These are phyloP conservation scores for Geotrichum fermentans DNA, from an alignment of 1,139 yeast genomes.

Conservation along the genomic window DNA sequence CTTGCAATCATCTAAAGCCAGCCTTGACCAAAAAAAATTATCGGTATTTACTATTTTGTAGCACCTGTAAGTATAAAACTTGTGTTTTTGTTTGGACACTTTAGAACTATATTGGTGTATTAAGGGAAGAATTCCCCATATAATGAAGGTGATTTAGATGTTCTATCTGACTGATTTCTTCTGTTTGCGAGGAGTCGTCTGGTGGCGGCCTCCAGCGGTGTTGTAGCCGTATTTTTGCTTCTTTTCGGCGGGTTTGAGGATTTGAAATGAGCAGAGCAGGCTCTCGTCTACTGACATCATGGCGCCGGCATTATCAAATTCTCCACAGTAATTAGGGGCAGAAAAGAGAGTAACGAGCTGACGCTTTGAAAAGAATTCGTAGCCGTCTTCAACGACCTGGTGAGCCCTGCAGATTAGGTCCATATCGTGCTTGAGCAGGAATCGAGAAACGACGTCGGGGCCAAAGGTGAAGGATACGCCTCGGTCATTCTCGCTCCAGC, in stretches of 20 bases:
- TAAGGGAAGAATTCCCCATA: background rate
- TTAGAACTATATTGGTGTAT: too few species aligned
- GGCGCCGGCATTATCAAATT: slow-evolving; percentile 97
- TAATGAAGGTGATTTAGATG: background rate
- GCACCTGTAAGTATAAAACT: too few species aligned
- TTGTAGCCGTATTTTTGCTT: slow-evolving; percentile 65
- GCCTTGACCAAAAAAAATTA: too few species aligned
- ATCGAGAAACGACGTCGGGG: slow-evolving; percentile 92
- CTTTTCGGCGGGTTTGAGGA: slow-evolving; percentile 95
- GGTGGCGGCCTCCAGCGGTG: slow-evolving; percentile 14
- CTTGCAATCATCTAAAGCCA: too few species aligned
- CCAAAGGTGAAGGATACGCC: slow-evolving; percentile 97
- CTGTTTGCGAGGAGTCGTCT: slow-evolving; percentile 15
- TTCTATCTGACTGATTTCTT: slow-evolving; percentile 10
- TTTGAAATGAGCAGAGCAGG: slow-evolving; percentile 93
- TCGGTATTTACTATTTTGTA: too few species aligned
- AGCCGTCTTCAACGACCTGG: slow-evolving; percentile 98
- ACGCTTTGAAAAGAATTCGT: slow-evolving; percentile 92
- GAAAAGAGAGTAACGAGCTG: slow-evolving; percentile 91
- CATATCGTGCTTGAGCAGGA: slow-evolving; percentile 92
- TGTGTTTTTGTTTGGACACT: too few species aligned
- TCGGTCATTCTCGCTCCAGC: slow-evolving; percentile 97
- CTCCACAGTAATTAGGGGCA: slow-evolving; percentile 98
- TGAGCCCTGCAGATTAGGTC: slow-evolving; percentile 97
- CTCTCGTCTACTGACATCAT: slow-evolving; percentile 99